Conservation (phyloP, 129 eudicot genomes). For the Sambucus nigra region DNA sequence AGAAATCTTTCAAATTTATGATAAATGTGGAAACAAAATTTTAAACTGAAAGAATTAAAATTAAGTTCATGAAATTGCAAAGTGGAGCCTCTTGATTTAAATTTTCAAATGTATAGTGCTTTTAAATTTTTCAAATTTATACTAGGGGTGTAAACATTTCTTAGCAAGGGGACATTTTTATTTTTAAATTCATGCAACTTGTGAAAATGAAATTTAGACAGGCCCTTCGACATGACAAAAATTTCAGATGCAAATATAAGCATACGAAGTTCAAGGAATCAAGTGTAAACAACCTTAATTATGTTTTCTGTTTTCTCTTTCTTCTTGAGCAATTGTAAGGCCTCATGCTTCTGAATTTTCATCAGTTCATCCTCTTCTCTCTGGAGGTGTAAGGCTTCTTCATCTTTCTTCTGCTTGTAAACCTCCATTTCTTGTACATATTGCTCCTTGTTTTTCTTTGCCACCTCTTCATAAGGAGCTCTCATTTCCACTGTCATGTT, state of each 20-base stretch:
- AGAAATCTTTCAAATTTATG: too few relatives aligned
- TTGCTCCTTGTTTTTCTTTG: slow-evolving; percentile 53
- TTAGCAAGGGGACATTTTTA: too few relatives aligned
- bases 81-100: too few relatives aligned
- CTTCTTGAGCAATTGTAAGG: slow-evolving; percentile 88
- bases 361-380: slow-evolving; percentile 68
- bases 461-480: slow-evolving; percentile 55
- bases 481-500: slow-evolving; percentile 66
- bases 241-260: background rate
- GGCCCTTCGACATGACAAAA: too few relatives aligned
- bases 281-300: slow-evolving; percentile 50
- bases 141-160: too few relatives aligned
- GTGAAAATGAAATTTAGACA: too few relatives aligned
- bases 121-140: too few relatives aligned
- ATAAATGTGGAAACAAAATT: too few relatives aligned
- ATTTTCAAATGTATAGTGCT: too few relatives aligned
- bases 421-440: slow-evolving; percentile 67
- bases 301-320: slow-evolving; percentile 79
- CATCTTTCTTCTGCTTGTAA: slow-evolving; percentile 77
- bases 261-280: background rate
- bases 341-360: slow-evolving; percentile 85
- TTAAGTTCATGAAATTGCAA: too few relatives aligned
- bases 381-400: slow-evolving; percentile 54
- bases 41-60: too few relatives aligned
- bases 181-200: too few relatives aligned